Conservation (phyloP, 371 early-diverging fungal species). For the Thermomucor indicae-seudaticae region DNA sequence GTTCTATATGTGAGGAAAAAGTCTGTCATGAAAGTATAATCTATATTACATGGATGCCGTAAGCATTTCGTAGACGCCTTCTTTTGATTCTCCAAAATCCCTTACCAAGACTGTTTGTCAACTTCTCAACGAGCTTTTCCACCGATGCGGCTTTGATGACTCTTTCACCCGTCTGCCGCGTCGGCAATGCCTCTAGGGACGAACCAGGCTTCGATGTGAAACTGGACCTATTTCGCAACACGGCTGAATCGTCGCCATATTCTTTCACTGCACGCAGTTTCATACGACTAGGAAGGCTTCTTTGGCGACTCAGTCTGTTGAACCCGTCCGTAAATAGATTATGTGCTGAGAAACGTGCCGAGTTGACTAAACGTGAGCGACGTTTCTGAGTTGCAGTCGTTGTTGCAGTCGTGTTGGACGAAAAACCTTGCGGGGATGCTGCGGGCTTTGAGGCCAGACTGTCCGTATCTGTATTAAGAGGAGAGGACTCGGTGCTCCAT, state of each 20-base stretch:
- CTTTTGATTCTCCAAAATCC: neutral
- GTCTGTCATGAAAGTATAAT: conserved; percentile 67
- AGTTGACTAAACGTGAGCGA: conserved; percentile 11
- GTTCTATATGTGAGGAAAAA: conserved; percentile 70
- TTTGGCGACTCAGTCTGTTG: conserved; percentile 7
- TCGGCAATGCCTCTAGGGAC: neutral
- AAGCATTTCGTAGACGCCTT: too few species aligned
- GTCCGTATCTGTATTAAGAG: neutral
- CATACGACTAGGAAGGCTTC: conserved; percentile 7
- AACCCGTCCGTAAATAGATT: conserved; percentile 7
- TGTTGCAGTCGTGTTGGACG: conserved; percentile 9
- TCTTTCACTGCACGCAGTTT: neutral
- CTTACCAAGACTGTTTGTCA: conserved; percentile 60
- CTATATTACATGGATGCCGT: too few species aligned
- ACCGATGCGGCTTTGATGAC: conserved; percentile 59
- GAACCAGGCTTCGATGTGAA: neutral
- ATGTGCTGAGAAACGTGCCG: conserved; percentile 9
- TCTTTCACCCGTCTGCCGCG: neutral
- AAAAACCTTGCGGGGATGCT: conserved; percentile 5
- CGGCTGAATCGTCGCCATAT: neutral
- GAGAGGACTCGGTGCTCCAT: conserved; percentile 33
- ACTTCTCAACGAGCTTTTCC: conserved; percentile 58
- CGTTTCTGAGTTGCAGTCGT: conserved; percentile 5
- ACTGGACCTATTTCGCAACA: neutral
- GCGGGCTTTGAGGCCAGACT: conserved; percentile 2